Conservation (phyloP, 208 protist species). For the Crithidia brevicula region DNA sequence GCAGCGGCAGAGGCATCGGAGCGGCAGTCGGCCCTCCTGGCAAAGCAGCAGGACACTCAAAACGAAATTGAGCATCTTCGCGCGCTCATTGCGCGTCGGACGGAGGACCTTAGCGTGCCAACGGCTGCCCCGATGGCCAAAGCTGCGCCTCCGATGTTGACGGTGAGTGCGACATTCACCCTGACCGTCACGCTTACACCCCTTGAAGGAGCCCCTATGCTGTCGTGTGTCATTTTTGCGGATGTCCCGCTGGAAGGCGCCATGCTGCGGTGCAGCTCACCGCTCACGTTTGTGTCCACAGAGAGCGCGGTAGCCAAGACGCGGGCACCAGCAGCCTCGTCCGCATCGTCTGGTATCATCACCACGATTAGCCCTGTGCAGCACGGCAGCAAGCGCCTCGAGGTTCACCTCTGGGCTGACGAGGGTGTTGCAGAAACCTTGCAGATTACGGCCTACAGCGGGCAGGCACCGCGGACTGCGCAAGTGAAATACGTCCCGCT, state of each 20-base stretch:
- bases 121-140: slow-evolving; percentile 24
- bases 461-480: slow-evolving; percentile 68
- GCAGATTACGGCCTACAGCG: slow-evolving; percentile 45
- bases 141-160: slow-evolving; percentile 35
- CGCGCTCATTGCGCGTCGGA: slow-evolving; percentile 38
- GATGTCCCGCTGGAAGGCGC: slow-evolving; percentile 63
- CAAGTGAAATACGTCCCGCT: slow-evolving; percentile 66
- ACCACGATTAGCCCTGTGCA: slow-evolving; percentile 31
- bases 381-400: slow-evolving; percentile 40
- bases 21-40: slow-evolving; percentile 21
- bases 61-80: slow-evolving; percentile 56
- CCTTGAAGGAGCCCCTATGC: slow-evolving; percentile 47
- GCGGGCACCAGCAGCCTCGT: not conserved
- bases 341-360: slow-evolving; percentile 1
- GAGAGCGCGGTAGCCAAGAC: slow-evolving; percentile 38
- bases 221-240: slow-evolving; percentile 60
- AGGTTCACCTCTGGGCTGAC: slow-evolving; percentile 61
- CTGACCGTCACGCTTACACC: slow-evolving; percentile 54
- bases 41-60: slow-evolving; percentile 42
- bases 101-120: slow-evolving; percentile 42
- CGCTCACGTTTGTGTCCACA: slow-evolving; percentile 52
- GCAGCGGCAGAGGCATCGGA: slow-evolving; percentile 29
- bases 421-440: slow-evolving; percentile 58
- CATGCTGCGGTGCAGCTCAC: slow-evolving; percentile 47
- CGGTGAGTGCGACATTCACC: slow-evolving; percentile 73